phyloP scores from a whole-genome alignment of 345 rosid species.

The Cardiospermum halicacabum region DNA sequence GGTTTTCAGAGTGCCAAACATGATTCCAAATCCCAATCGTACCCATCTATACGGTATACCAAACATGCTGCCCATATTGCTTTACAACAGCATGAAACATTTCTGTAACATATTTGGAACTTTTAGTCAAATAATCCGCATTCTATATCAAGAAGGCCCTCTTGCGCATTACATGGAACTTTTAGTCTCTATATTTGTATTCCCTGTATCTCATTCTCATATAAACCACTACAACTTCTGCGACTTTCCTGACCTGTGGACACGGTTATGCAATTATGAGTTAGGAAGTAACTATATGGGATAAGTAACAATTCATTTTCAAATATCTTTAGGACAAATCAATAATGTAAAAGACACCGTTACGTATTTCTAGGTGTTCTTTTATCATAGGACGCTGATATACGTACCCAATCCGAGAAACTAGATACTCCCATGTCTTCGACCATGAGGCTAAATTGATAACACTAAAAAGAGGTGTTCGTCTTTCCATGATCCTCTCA shows the following conservation, averaged over 20 bases:
- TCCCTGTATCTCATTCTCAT: conserved; percentile 2
- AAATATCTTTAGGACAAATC: background rate
- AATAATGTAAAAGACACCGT: background rate
- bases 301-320: background rate
- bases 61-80: too few relatives aligned
- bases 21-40: too few relatives aligned
- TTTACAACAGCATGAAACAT: background rate
- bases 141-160: background rate
- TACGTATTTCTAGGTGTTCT: background rate
- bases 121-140: background rate
- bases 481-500: conserved; percentile 39
- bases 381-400: background rate
- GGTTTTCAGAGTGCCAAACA: too few relatives aligned
- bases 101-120: background rate
- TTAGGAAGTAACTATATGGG: background rate
- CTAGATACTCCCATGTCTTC: conserved; percentile 23
- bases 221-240: conserved; percentile 6
- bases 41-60: too few relatives aligned
- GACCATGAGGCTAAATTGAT: conserved; percentile 18
- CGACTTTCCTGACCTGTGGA: conserved; percentile 15
- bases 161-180: background rate
- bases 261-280: background rate
- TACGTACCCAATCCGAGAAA: conserved; percentile 25
- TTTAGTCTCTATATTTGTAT: background rate
- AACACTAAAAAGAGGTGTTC: conserved; percentile 9